A percentile compares a stretch with the other conserved stretches of the same genome.
Conservation (phyloP, 306 rosid species). For the Fragaria nilgerrensis region DNA sequence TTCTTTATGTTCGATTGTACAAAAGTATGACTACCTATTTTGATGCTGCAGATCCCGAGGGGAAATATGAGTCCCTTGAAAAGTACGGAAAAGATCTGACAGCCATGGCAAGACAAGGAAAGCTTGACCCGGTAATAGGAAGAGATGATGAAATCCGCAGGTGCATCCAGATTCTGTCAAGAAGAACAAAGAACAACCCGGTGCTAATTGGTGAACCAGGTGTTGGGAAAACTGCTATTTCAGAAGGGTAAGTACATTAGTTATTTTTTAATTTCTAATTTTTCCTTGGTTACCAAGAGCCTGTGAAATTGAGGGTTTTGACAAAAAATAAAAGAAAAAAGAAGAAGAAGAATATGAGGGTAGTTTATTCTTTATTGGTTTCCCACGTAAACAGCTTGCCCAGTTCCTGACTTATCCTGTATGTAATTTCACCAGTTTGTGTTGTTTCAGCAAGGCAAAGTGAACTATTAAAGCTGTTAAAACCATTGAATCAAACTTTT, state of each 20-base stretch:
- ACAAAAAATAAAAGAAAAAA: background rate
- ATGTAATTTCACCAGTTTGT: background rate
- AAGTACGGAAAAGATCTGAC: slow-evolving; percentile 98
- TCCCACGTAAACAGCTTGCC: background rate
- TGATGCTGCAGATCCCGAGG: slow-evolving; percentile 83
- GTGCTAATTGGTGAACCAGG: slow-evolving; percentile 99
- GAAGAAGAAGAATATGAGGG: background rate
- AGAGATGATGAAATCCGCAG: slow-evolving; percentile 99
- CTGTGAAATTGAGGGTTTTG: background rate
- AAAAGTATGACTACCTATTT: background rate
- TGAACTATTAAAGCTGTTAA: background rate
- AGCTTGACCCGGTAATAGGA: slow-evolving; percentile 98
- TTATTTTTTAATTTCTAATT: background rate
- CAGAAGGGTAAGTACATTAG: slow-evolving; percentile 64
- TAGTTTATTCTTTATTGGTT: background rate
- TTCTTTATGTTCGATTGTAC: background rate
- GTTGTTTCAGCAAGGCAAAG: background rate
- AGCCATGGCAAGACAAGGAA: slow-evolving; percentile 89
- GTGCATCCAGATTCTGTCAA: slow-evolving; percentile 96
- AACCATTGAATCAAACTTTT: background rate
- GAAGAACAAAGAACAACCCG: slow-evolving; percentile 98
- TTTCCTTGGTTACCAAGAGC: slow-evolving; percentile 3
- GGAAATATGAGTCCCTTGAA: slow-evolving; percentile 92
- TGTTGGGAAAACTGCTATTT: slow-evolving; percentile 97
- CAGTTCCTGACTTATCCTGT: background rate